Evolutionary conservation across 139 green algal species (phyloP), one percentile per base, ranked within the genome.

Genomic region (Asterochloris sp.): DNA sequence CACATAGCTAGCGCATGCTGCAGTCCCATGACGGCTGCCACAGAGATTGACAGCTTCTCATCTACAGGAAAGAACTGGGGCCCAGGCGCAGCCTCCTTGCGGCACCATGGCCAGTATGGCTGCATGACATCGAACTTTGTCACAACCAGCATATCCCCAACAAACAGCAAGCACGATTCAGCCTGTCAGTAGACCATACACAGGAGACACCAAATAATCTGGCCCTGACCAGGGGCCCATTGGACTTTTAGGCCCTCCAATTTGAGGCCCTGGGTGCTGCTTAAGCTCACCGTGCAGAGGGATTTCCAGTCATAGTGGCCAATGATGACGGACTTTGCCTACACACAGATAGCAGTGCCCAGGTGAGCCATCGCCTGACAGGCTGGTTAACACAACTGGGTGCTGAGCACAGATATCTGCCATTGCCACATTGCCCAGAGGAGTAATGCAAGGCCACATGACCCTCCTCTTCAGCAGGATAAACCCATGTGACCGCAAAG

Each of bases 1-100:
- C 90, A 78, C 91, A 94, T 94, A n/a, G 90, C 88, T 9, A 94
- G 73, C 0, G 84, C 78, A 73, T 94, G 90, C 85, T 94, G 91
- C 62, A 90, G 82, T 15, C 90, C 90, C 90, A 93, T 92, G 66
- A 92, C 69, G 13, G 88, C 54, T 14, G 89, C 83, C 12, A 93
- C 77, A 54, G 90, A 69, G 21, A 89, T 64, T 27, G 85, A 75
- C 21, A 89, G 69, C 12, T 38, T 17, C 61, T 88, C 74, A 17
- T 89, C 38, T 14, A 69, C n/a, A 12, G 75, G 68, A 38, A 84
- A 90, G 78, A 91, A 91, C 11, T 83, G 80, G 27, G 83, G 85
- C 0, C 78, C 63, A 14, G 75, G 60, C 14, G 74, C 47, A 16
- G 61, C 29, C 21, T 69, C 23, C 38, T 47, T 76, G 10, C 60